Base-by-base conservation (phyloP, 2,329 filamentous ascomycete species). In the Cyanodermella asteris region DNA sequence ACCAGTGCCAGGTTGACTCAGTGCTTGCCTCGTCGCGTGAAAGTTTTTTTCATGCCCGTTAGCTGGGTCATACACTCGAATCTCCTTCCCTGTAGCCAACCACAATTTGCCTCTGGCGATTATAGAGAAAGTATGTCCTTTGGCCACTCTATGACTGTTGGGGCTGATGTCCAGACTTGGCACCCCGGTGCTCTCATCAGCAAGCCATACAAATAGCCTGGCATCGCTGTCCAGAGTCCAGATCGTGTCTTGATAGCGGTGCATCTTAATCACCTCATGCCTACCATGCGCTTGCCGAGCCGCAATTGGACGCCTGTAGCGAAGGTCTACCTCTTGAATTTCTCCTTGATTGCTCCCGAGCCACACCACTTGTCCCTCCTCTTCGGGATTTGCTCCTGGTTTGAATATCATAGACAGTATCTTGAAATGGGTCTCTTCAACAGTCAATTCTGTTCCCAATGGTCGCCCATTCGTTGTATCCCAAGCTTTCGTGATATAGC, bases 161-260 rank as follows among this genome's bases (percentile, higher is more conserved):
- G 78, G 80, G 27, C 64, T 72, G 28, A 69, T 66, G 28, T 68
- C 63, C 16, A 94, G 50, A 32, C 68, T 84, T 2, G 82, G 81
- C 15, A 71, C 60, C 1, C 74, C 72, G 5, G 64, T 64, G 22
- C 50, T 50, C n/a, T 66, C 59, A 38, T 81, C 76, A 4, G 82
- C 72, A 2, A 67, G 70, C 87, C 87, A 97, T 5, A 94, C 64
- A 35, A 80, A 70, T 9, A 97, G 53, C 22, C 74, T 76, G 7
- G 87, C 87, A 23, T 74, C 69, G 34, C 93, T 82, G 43, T 94
- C 87, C 23, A 97, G 47, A 0, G 82, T 82, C 87, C 87, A 97
- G 44, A 97, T 65, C 40, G 93, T 77, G 36, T 80, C 78, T 33
- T 68, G 72, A 45, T 90, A 74, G 19, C 87, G 69, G 42, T 78